Conservation (phyloP, 106 monocot genomes). For the Acanthochlamys bracteata region DNA sequence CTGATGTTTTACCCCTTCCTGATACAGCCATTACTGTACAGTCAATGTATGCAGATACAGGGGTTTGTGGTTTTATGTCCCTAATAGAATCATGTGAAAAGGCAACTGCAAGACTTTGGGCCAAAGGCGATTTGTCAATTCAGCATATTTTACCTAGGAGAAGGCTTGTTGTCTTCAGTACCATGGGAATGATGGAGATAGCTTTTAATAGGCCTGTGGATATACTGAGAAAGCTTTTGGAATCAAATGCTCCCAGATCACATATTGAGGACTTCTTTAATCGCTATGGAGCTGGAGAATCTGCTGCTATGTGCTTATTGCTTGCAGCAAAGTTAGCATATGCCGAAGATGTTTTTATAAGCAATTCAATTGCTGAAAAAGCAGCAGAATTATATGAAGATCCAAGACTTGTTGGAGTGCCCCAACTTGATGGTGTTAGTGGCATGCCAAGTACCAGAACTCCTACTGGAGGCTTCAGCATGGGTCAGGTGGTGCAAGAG, state of each 20-base stretch:
- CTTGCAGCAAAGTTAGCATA: slow-evolving; percentile 64
- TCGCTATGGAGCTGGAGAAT: slow-evolving; percentile 82
- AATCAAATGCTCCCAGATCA: slow-evolving; percentile 52
- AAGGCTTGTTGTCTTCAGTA: slow-evolving; percentile 76
- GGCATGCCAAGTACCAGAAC: slow-evolving; percentile 46
- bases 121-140: slow-evolving; percentile 72
- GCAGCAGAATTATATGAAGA: slow-evolving; percentile 97
- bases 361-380: slow-evolving; percentile 63
- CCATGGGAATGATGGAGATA: slow-evolving; percentile 87
- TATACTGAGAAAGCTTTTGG: slow-evolving; percentile 74
- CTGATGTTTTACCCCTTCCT: slow-evolving; percentile 63
- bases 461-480: slow-evolving; percentile 80
- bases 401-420: slow-evolving; percentile 83
- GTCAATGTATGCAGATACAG: slow-evolving; percentile 68
- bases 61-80: slow-evolving; percentile 24
- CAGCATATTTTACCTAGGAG: slow-evolving; percentile 94
- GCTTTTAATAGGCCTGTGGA: slow-evolving; percentile 89
- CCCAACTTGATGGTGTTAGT: slow-evolving; percentile 53
- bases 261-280: slow-evolving; percentile 83
- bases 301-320: slow-evolving; percentile 95
- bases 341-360: slow-evolving; percentile 57
- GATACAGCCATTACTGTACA: slow-evolving; percentile 56
- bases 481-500: slow-evolving; percentile 98
- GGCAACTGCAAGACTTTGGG: slow-evolving; percentile 66
- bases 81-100: slow-evolving; percentile 43